phyloP scores from a whole-genome alignment of 176 grass and related monocot species.

The Eragrostis nindensis region DNA sequence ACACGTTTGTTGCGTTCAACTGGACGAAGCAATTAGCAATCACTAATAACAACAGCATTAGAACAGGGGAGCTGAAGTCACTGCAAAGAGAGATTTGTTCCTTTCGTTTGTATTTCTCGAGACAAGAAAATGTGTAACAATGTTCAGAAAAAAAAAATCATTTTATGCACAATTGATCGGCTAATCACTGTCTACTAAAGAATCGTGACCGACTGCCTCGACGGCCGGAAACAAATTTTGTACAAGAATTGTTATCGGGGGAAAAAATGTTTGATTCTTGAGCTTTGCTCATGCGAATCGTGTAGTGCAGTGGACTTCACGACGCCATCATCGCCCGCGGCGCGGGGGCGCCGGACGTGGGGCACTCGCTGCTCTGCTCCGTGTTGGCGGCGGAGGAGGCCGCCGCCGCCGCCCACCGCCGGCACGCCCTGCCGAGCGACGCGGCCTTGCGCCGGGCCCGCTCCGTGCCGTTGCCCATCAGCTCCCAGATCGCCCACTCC shows the following conservation, averaged over 20 bases:
- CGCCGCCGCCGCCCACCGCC: constrained; percentile 63
- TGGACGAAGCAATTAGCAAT: neutral
- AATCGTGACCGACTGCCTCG: constrained; percentile 21
- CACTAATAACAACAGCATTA: neutral
- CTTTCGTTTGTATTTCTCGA: neutral
- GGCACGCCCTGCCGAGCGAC: constrained; percentile 79
- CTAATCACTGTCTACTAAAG: constrained; percentile 30
- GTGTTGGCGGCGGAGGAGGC: constrained; percentile 37
- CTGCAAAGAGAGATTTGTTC: neutral
- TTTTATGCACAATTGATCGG: constrained; percentile 52
- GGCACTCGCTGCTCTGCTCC: constrained; percentile 44
- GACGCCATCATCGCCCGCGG: constrained; percentile 14
- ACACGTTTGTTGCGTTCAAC: neutral
- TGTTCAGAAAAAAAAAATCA: neutral
- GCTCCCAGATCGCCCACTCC: constrained; percentile 93
- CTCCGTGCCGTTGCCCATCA: constrained; percentile 80
- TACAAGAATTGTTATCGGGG: constrained; percentile 31
- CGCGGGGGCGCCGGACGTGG: constrained; percentile 22
- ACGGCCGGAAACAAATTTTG: constrained; percentile 44
- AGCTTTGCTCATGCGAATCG: constrained; percentile 26
- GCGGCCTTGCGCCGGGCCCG: constrained; percentile 85
- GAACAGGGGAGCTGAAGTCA: neutral
- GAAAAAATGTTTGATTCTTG: no score
- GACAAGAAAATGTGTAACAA: constrained; percentile 1
- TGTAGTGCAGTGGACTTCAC: neutral